Evolutionary conservation across 768 basidiomycete genomes (phyloP), one percentile per base, ranked within the genome.

Genomic region (Tulasnella sp.): DNA sequence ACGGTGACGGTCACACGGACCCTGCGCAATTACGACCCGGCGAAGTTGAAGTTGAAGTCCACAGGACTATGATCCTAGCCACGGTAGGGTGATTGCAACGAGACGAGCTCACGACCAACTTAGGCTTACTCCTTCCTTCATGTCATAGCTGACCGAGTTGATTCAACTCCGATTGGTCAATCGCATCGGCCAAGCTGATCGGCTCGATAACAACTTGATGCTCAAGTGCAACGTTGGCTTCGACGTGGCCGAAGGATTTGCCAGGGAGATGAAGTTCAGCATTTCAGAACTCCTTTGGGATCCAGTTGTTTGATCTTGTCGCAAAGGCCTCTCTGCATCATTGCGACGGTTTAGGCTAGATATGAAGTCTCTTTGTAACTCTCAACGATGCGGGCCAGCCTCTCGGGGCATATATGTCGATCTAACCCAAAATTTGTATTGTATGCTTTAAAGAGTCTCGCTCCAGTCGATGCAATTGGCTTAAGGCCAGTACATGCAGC

Each of bases 211-310:
- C 0, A 86, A 89, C 0, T 86, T 90, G 0, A 85, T 83, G 80
- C 90, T 90, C 78, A 92, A 90, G 76, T 90, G 87, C 77, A 89
- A 86, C 0, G 83, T 92, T n/a, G 84, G 86, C 17, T 86, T 88
- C 68, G 85, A 88, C 1, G 80, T 83, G 5, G 85, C 86, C 1
- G 76, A 87, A 71, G 78, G 77, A 3, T 79, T 92, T 8, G 88
- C 90, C 17, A 84, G 84, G 63, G 84, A 90, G 40, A 75, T 92
- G 19, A 83, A 84, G 1, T 82, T 93, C 14, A 37, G 62, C 0
- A 72, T 92, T 62, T 83, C 86, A 72, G 90, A 92, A 75, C 75
- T 90, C 40, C 79, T 92, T 75, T 92, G 90, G 87, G 90, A 92
- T 36, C 69, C 69, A 2, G 69, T 47, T 1, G 26, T 37, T 14